phyloP scores from a whole-genome alignment of 176 grass and related monocot genomes.

The Metroxylon sagu region DNA sequence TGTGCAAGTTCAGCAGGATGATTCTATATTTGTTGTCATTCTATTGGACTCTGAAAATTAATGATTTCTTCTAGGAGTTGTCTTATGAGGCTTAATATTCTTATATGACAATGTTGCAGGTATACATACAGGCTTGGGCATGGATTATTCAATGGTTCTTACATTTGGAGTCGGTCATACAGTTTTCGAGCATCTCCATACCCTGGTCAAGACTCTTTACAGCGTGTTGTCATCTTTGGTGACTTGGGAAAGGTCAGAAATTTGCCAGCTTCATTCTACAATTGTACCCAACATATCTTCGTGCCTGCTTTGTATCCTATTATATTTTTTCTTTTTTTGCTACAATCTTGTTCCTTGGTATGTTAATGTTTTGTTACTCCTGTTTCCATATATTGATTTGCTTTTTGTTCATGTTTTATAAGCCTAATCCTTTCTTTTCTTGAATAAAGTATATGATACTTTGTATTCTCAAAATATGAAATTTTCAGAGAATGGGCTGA shows the following conservation, averaged over 20 bases:
- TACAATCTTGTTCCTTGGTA: too few relatives aligned
- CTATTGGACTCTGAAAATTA: background rate
- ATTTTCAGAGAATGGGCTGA: too few relatives aligned
- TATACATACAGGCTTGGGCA: constrained; percentile 76
- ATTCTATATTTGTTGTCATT: constrained; percentile 1
- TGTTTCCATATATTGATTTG: too few relatives aligned
- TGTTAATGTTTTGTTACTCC: too few relatives aligned
- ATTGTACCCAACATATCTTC: too few relatives aligned
- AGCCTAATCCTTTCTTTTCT: too few relatives aligned
- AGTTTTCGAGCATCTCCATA: constrained; percentile 81
- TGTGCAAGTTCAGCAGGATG: background rate
- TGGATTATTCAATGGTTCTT: constrained; percentile 44
- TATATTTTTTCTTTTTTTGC: background rate
- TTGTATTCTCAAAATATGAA: too few relatives aligned
- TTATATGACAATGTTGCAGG: constrained; percentile 40
- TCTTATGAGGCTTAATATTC: background rate
- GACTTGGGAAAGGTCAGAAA: constrained; percentile 74
- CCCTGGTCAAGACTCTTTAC: constrained; percentile 76
- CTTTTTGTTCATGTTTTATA: too few relatives aligned
- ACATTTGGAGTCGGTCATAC: constrained; percentile 64
- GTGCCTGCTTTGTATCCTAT: too few relatives aligned
- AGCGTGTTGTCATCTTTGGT: constrained; percentile 79
- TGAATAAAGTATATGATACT: too few relatives aligned
- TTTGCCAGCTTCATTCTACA: background rate
- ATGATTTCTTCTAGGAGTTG: background rate